These are phyloP conservation scores for Xylariaceae sp. DNA, from an alignment of 2,329 filamentous ascomycete genomes.

Conservation along the genomic window DNA sequence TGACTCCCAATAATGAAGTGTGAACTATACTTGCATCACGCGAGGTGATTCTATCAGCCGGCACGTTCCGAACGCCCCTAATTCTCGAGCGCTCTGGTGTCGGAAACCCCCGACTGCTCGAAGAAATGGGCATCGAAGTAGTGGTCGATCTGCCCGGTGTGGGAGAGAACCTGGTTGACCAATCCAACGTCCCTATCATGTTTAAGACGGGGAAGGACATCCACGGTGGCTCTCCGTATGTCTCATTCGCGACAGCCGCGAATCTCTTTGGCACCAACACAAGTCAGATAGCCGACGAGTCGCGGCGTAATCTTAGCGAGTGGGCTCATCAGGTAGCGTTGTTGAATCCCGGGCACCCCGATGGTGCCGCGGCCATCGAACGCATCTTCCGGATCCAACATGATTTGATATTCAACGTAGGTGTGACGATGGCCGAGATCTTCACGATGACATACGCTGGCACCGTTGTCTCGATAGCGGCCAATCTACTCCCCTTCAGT, in stretches of 20 bases:
- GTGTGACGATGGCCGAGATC: slow-evolving; percentile 10
- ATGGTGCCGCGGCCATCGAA: slow-evolving; percentile 8
- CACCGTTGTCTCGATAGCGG: slow-evolving; percentile 1
- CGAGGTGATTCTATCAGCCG: slow-evolving; percentile 2
- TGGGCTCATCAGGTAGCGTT: slow-evolving; percentile 5
- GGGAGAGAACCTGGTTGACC: slow-evolving; percentile 39
- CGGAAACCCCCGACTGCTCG: not conserved
- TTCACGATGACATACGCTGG: slow-evolving; percentile 3
- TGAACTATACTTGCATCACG: not conserved
- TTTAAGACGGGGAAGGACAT: slow-evolving; percentile 31
- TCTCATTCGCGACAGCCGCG: slow-evolving; percentile 9
- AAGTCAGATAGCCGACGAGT: slow-evolving; percentile 2
- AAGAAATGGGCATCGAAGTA: slow-evolving; percentile 30
- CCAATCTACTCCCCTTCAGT: slow-evolving; percentile 11
- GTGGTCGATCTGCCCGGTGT: slow-evolving; percentile 36
- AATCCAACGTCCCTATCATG: slow-evolving; percentile 26
- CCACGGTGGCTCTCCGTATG: slow-evolving; percentile 8
- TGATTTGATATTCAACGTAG: slow-evolving; percentile 11
- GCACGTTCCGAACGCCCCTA: not conserved
- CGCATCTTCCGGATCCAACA: slow-evolving; percentile 14
- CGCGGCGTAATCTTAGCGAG: slow-evolving; percentile 3
- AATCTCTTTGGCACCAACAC: slow-evolving; percentile 5
- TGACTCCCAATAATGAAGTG: not conserved
- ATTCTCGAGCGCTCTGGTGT: slow-evolving; percentile 2
- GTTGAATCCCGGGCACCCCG: slow-evolving; percentile 10